A percentile compares a stretch with the other conserved stretches of the same genome.
Conservation (phyloP, 225 moss, liverwort and hornwort species). For the Thuidium tamariscinum region DNA sequence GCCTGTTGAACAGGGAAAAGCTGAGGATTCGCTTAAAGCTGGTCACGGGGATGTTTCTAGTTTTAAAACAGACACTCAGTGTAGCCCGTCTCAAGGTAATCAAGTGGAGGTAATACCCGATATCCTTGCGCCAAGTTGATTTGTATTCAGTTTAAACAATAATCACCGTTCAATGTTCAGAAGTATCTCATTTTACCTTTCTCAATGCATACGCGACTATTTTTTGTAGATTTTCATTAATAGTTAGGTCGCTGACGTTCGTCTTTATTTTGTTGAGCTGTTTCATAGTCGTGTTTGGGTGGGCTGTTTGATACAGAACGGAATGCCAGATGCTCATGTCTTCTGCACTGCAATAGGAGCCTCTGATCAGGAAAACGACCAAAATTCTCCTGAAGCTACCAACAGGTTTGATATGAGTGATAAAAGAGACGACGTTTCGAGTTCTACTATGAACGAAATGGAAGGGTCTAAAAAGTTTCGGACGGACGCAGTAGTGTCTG, state of each 20-base stretch:
- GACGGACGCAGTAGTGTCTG: neutral
- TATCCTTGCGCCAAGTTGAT: slow-evolving; percentile 53
- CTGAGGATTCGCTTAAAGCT: neutral
- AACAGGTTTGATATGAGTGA: neutral
- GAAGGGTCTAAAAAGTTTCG: neutral
- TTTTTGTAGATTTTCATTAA: neutral
- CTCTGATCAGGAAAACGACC: neutral
- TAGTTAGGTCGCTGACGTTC: neutral
- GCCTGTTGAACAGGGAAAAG: neutral
- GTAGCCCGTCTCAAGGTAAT: neutral
- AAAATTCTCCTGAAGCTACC: neutral
- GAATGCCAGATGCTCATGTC: neutral
- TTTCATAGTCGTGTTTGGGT: neutral
- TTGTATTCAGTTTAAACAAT: neutral
- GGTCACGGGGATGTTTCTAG: neutral
- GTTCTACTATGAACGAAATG: neutral
- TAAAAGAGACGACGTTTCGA: neutral
- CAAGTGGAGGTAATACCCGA: neutral
- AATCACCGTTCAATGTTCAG: neutral
- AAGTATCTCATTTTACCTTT: neutral
- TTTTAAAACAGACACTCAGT: neutral
- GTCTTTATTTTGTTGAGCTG: neutral
- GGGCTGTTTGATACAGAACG: neutral
- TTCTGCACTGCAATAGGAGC: neutral
- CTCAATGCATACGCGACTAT: neutral